These are phyloP conservation scores for Mollisiaceae sp. DNA, from an alignment of 2,329 filamentous ascomycete genomes.

Conservation along the genomic window DNA sequence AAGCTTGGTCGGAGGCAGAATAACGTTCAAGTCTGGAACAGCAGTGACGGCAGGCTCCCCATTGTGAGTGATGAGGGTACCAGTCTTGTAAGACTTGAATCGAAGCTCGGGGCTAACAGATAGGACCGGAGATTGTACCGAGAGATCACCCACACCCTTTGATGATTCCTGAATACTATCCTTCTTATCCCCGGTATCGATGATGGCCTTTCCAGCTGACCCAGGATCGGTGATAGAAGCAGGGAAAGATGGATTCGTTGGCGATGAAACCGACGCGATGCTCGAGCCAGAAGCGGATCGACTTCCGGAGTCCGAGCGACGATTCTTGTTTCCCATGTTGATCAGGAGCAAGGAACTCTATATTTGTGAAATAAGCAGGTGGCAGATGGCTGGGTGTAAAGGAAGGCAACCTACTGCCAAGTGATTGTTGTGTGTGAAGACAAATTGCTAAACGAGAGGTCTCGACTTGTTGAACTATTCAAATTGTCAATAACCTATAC, in stretches of 20 bases:
- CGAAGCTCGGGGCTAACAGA: slow-evolving; percentile 3
- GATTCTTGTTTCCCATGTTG: not conserved
- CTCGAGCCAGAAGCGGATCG: not conserved
- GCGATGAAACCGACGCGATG: not conserved
- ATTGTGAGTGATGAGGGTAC: slow-evolving; percentile 20
- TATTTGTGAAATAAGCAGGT: not conserved
- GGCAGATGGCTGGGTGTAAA: too few relatives aligned
- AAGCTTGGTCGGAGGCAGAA: slow-evolving; percentile 3
- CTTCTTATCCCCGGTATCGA: not conserved
- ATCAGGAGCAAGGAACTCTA: not conserved
- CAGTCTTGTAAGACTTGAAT: slow-evolving; percentile 21
- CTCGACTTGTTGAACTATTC: too few relatives aligned
- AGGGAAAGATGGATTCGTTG: not conserved
- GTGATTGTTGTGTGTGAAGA: too few relatives aligned
- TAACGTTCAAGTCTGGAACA: not conserved
- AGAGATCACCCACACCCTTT: not conserved
- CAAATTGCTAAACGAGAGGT: too few relatives aligned
- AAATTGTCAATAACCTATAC: too few relatives aligned
- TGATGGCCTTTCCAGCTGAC: not conserved
- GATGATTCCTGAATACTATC: not conserved
- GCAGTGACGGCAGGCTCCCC: slow-evolving; percentile 10
- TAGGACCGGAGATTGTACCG: not conserved
- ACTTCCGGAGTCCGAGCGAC: not conserved
- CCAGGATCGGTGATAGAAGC: not conserved
- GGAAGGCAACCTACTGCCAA: too few relatives aligned